Conservation (phyloP, 805 yeast genomes). For the Zygosaccharomyces siamensis region DNA sequence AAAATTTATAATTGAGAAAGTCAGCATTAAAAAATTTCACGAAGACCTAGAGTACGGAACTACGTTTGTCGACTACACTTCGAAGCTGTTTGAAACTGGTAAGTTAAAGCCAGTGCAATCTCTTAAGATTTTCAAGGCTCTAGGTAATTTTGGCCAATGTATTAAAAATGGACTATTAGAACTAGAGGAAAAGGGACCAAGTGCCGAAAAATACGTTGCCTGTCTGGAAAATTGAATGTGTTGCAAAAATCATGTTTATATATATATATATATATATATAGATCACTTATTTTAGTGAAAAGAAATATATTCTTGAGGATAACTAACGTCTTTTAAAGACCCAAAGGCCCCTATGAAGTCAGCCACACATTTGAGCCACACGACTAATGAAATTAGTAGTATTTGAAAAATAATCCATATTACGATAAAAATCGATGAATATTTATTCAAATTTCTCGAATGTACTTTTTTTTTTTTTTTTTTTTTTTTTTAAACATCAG, state of each 20-base stretch:
- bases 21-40: constrained; percentile 41
- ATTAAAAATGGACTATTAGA: constrained; percentile 37
- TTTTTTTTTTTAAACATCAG: neutral
- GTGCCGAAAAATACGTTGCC: constrained; percentile 41
- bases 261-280: neutral
- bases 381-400: neutral
- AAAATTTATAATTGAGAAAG: constrained; percentile 32
- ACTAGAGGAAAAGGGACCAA: constrained; percentile 40
- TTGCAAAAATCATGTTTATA: neutral
- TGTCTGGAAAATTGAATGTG: constrained; percentile 6
- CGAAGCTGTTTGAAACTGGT: constrained; percentile 29
- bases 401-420: too few species aligned
- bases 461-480: neutral
- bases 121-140: constrained; percentile 36
- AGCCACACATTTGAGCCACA: neutral
- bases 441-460: too few species aligned
- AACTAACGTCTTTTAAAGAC: neutral
- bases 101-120: constrained; percentile 35
- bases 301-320: neutral
- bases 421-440: neutral
- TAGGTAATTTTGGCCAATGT: constrained; percentile 25
- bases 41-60: constrained; percentile 40
- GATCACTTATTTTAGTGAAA: neutral
- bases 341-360: neutral
- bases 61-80: constrained; percentile 35